These are phyloP conservation scores for Cystobasidium onofrii DNA, from an alignment of 768 basidiomycete genomes.

Conservation along the genomic window DNA sequence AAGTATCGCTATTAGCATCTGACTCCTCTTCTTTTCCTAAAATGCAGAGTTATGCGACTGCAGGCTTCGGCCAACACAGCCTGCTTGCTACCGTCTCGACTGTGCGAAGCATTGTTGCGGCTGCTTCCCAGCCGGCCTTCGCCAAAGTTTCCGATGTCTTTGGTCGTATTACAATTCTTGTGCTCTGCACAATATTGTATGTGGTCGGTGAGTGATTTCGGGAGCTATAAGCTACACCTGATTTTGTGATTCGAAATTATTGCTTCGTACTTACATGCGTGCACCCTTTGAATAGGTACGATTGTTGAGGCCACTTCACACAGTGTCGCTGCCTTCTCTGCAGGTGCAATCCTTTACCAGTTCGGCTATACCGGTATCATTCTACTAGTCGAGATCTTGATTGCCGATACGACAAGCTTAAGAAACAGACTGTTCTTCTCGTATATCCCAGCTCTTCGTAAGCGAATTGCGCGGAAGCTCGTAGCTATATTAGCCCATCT, in stretches of 20 bases:
- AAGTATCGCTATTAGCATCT: too few relatives aligned
- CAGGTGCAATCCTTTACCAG: constrained; percentile 44
- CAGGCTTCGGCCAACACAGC: constrained; percentile 34
- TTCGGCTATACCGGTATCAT: constrained; percentile 43
- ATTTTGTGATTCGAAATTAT: too few relatives aligned
- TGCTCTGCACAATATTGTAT: constrained; percentile 42
- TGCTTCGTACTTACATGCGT: too few relatives aligned
- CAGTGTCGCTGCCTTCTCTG: constrained; percentile 41
- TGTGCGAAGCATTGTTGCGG: constrained; percentile 42
- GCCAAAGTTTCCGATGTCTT: constrained; percentile 45
- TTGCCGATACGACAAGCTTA: constrained; percentile 43
- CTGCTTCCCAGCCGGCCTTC: constrained; percentile 37
- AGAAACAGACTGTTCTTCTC: constrained; percentile 43
- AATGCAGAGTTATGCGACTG: constrained; percentile 38
- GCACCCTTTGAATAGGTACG: constrained; percentile 40
- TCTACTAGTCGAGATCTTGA: constrained; percentile 44
- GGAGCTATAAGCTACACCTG: too few relatives aligned
- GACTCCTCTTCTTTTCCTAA: too few relatives aligned
- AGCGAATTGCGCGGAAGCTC: neutral
- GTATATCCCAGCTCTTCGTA: constrained; percentile 42
- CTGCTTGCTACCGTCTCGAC: constrained; percentile 44
- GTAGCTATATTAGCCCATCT: neutral
- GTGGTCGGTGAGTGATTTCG: constrained; percentile 41
- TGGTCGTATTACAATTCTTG: constrained; percentile 42
- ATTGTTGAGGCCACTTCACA: constrained; percentile 42